Conservation (phyloP, 305 asterid genomes). For the Galium porrigens region DNA sequence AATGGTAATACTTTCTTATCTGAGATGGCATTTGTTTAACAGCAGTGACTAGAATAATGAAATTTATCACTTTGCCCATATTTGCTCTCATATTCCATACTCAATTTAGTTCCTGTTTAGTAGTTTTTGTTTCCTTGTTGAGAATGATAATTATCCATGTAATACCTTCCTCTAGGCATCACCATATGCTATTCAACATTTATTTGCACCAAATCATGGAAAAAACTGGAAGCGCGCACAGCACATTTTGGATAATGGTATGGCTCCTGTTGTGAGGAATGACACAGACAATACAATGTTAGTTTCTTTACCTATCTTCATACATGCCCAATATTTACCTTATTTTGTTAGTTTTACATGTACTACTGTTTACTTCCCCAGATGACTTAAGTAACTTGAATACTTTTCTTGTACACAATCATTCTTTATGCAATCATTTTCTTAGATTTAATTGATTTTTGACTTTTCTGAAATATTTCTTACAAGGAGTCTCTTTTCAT, state of each 20-base stretch:
- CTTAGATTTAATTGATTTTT: background rate
- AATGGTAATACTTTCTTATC: background rate
- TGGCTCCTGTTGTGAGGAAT: slow-evolving; percentile 22
- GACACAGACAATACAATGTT: slow-evolving; percentile 27
- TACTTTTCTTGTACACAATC: background rate
- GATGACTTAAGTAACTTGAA: slow-evolving; percentile 1
- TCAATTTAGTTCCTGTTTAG: background rate
- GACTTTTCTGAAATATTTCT: slow-evolving; percentile 5
- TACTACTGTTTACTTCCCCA: background rate
- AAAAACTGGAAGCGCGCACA: slow-evolving; percentile 25
- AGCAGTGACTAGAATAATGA: background rate
- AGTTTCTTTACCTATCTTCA: slow-evolving; percentile 18
- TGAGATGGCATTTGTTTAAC: background rate
- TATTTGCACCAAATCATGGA: slow-evolving; percentile 22
- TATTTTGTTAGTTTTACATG: background rate
- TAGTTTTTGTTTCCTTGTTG: slow-evolving; percentile 5
- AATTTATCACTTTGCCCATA: background rate
- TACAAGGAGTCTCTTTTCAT: slow-evolving; percentile 19
- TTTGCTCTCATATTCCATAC: background rate
- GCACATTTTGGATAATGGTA: slow-evolving; percentile 26
- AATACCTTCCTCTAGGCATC: slow-evolving; percentile 30
- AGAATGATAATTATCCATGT: slow-evolving; percentile 17
- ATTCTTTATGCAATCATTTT: background rate
- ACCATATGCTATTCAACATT: slow-evolving; percentile 24
- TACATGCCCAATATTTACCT: background rate